Conservation (phyloP, 306 rosid genomes). For the Ormosia semicastrata region DNA sequence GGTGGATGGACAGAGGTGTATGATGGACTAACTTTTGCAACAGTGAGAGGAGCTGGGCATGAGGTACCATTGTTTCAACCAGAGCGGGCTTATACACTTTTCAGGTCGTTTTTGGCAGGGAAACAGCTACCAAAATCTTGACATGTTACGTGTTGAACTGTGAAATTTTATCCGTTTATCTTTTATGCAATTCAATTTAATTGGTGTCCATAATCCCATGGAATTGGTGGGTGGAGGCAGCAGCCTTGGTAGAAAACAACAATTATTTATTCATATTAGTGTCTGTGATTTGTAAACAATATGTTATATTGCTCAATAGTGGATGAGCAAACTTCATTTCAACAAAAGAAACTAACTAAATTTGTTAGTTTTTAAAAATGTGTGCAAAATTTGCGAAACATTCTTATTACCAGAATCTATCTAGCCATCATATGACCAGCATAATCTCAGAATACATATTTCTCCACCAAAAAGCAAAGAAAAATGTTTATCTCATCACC, state of each 20-base stretch:
- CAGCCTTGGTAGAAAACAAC: slow-evolving; percentile 26
- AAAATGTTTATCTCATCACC: too few species aligned
- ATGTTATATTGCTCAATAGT: background rate
- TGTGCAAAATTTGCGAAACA: background rate
- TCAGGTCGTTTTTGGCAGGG: slow-evolving; percentile 73
- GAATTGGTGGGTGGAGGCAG: slow-evolving; percentile 14
- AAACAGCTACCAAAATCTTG: slow-evolving; percentile 57
- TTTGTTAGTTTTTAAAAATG: background rate
- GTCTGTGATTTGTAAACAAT: slow-evolving; percentile 1
- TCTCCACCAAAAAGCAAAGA: too few species aligned
- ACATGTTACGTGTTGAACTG: background rate
- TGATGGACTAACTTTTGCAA: slow-evolving; percentile 74
- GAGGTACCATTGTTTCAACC: slow-evolving; percentile 84
- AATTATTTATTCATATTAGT: slow-evolving; percentile 30
- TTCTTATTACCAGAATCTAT: background rate
- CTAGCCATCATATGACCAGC: background rate
- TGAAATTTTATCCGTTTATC: background rate
- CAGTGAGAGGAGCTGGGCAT: slow-evolving; percentile 90
- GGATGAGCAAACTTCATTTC: background rate
- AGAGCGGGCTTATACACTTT: slow-evolving; percentile 54
- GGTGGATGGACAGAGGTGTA: slow-evolving; percentile 93
- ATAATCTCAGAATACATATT: background rate
- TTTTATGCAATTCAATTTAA: background rate
- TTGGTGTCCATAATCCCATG: slow-evolving; percentile 24
- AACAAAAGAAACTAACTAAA: background rate